Base-by-base conservation (phyloP, 2,329 filamentous ascomycete genomes). In the Fusarium illudens region DNA sequence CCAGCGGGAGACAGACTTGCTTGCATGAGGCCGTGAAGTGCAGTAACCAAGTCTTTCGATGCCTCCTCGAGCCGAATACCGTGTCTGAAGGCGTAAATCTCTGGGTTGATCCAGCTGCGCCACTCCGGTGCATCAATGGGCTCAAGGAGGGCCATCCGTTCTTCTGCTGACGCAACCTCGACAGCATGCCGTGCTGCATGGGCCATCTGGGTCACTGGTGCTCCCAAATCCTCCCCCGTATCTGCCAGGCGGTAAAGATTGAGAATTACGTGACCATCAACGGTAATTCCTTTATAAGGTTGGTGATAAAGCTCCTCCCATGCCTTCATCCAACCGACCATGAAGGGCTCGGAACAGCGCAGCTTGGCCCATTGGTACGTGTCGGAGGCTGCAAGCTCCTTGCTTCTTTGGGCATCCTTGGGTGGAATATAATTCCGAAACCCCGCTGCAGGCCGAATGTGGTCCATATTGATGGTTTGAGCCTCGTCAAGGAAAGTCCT, bases 81-180 rank as follows among this genome's bases (percentile, higher is more conserved):
- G 74, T 90, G 89, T 75, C 87, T 79, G 61, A 85, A 84, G 13
- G 92, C 79, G 2, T 92, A 81, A 68, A 93, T 90, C 75, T 93
- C 90, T 0, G 90, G 90, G 75, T 93, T 93, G 9, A 83, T 83
- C 84, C 84, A 86, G 12, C 88, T 87, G 52, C 90, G 86, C 90
- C 90, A 92, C 73, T 91, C 87, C 17, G 86, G 86, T 4, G 88
- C 87, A 78, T 91, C 87, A 68, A 92, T 82, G 72, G 89, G 86
- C 72, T 89, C 86, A 30, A 77, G 76, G 0, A 89, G 73, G 20
- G 79, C 79, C 17, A 80, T 65, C 36, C 77, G 81, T 68, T 91
- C 84, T 20, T 64, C 60, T 32, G 29, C 25, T 19, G 64, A 49
- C 27, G 65, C 53, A 33, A 51, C 6, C 10, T 58, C 20, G 22